A percentile compares a stretch with the other conserved stretches of the same genome.
Conservation (phyloP, 2,329 filamentous ascomycete genomes). For the Penicillium sclerotigenum region DNA sequence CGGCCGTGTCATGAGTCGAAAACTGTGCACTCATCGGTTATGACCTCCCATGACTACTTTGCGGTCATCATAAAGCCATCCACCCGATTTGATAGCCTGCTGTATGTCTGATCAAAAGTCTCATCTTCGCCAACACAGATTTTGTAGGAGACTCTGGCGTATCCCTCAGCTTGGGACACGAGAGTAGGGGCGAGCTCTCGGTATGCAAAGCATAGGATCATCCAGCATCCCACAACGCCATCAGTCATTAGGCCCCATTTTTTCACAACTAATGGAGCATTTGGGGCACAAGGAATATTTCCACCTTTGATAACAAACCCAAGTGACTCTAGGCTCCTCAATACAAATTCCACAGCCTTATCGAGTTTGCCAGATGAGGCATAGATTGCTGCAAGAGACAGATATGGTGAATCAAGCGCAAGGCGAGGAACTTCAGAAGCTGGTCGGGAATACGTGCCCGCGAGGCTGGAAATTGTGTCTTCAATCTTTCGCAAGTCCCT, state of each 20-base stretch:
- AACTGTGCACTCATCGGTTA: not conserved
- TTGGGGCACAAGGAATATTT: not conserved
- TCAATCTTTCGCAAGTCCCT: slow-evolving; percentile 14
- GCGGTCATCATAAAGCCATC: not conserved
- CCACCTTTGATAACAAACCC: slow-evolving; percentile 28
- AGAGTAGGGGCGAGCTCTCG: slow-evolving; percentile 16
- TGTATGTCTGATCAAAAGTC: slow-evolving; percentile 29
- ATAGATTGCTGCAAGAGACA: slow-evolving; percentile 21
- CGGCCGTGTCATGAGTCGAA: not conserved
- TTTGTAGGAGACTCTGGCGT: slow-evolving; percentile 33
- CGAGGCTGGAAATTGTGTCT: slow-evolving; percentile 11
- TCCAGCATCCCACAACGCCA: slow-evolving; percentile 30
- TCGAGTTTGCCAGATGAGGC: not conserved
- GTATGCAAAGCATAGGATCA: slow-evolving; percentile 30
- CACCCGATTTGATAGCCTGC: slow-evolving; percentile 4
- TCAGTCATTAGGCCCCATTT: slow-evolving; percentile 34
- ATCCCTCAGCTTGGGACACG: slow-evolving; percentile 24
- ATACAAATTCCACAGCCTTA: slow-evolving; percentile 18
- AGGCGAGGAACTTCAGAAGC: slow-evolving; percentile 26
- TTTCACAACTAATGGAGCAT: slow-evolving; percentile 11
- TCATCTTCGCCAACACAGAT: slow-evolving; percentile 39
- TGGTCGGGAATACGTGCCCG: slow-evolving; percentile 23
- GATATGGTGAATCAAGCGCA: slow-evolving; percentile 12
- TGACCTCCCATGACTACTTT: not conserved
- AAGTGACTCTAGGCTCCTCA: slow-evolving; percentile 26